Evolutionary conservation across 176 grass and related monocot genomes (phyloP), one percentile per base, ranked within the genome.

Genomic region (Aegilops sharonensis): DNA sequence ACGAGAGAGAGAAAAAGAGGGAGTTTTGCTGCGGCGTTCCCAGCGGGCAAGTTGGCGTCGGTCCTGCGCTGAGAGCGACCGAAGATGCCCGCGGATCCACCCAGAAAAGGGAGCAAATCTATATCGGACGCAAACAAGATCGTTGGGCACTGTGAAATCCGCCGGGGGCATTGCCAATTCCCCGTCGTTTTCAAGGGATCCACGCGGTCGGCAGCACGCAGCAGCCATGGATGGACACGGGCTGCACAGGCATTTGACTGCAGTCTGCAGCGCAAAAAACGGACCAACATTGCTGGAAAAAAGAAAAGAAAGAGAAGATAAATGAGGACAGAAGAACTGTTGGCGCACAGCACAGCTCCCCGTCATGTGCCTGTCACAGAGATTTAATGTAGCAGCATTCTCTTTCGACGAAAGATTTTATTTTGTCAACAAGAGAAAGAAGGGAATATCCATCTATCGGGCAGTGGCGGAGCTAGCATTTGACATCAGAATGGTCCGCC

Each of bases 51-150:
- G 70, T 64, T 34, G 69, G 8, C 68, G 9, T 31, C 45, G 29
- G 64, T 24, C 20, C 56, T 59, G 18, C 56, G 6, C 6, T 21
- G 56, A 59, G 20, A 59, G 20, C 52, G 77, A 81, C 24, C 0
- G 77, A 63, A 87, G 77, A 74, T 87, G 85, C 21, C 67, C 40
- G 34, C 36, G 77, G 25, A 73, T 81, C 56, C 68, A 81, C 29
- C 30, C 5, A 40, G 5, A 21, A 66, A 21, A 43, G 10, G 56
- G 10, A 68, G 25, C 21, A 85, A 21, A 56, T 39, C 77, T 57
- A 10, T n/a, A 68, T 60, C 6, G 71, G 13, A 72, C 20, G 43
- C 73, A 12, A 21, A 57, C 60, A 36, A 31, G 39, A 65, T 35
- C 56, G 3, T 11, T 34, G 20, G 69, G 15, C 17, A 2, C 36